Conservation (phyloP, 768 basidiomycete genomes). For the Obba rivulosa region DNA sequence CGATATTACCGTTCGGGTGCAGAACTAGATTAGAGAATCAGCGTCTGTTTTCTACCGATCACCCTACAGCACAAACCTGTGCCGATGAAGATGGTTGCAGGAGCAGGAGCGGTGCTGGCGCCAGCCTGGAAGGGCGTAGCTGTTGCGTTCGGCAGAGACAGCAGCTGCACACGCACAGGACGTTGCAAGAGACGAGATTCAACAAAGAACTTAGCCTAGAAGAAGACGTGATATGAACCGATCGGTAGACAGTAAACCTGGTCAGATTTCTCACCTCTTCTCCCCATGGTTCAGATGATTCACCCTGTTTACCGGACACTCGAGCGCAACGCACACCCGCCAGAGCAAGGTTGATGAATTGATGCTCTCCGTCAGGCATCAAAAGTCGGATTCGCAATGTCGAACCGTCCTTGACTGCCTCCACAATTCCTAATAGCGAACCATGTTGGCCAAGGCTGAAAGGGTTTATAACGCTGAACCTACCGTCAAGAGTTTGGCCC, state of each 20-base stretch:
- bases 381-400: constrained; percentile 85
- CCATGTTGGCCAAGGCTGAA: not conserved
- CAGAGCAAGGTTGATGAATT: constrained; percentile 79
- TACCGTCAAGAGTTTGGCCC: constrained; percentile 86
- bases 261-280: constrained; percentile 65
- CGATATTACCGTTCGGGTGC: constrained; percentile 93
- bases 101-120: constrained; percentile 47
- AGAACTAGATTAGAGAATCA: constrained; percentile 42
- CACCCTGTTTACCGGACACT: constrained; percentile 64
- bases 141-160: constrained; percentile 74
- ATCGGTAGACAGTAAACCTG: not conserved
- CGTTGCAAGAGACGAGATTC: constrained; percentile 84
- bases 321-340: constrained; percentile 79
- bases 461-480: constrained; percentile 10
- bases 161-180: constrained; percentile 66
- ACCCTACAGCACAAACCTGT: constrained; percentile 43
- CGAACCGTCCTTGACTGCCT: constrained; percentile 90
- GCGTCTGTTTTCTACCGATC: not conserved
- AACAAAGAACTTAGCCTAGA: constrained; percentile 87
- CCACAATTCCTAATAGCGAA: constrained; percentile 66
- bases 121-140: constrained; percentile 76
- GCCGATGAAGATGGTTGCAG: constrained; percentile 88
- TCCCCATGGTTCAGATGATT: constrained; percentile 75
- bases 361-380: constrained; percentile 86
- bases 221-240: not conserved